phyloP scores from a whole-genome alignment of 305 asterid genomes.

The Rubia peregrina region DNA sequence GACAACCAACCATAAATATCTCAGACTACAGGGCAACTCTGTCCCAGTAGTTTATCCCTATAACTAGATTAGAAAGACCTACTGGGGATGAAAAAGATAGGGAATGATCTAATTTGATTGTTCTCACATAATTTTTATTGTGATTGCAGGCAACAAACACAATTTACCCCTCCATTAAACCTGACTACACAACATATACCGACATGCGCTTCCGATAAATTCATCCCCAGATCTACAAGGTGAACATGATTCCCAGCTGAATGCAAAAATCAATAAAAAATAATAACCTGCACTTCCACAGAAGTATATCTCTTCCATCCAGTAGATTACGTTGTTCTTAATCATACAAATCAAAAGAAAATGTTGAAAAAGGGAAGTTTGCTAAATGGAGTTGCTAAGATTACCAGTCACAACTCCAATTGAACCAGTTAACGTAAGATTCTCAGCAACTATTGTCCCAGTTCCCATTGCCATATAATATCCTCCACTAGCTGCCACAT shows the following conservation, averaged over 20 bases:
- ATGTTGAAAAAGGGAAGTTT: background rate
- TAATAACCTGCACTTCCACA: background rate
- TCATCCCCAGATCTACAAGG: background rate
- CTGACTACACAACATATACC: background rate
- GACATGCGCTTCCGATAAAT: background rate
- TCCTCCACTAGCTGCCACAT: slow-evolving; percentile 99
- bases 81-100: background rate
- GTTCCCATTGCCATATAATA: slow-evolving; percentile 96
- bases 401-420: slow-evolving; percentile 93
- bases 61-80: background rate
- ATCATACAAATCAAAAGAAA: background rate
- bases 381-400: slow-evolving; percentile 1
- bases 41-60: background rate
- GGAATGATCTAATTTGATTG: background rate
- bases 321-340: background rate
- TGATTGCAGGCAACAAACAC: background rate
- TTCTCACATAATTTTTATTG: background rate
- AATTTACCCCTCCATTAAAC: background rate
- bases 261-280: background rate
- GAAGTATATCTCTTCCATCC: background rate
- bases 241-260: background rate
- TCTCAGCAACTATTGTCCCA: slow-evolving; percentile 70
- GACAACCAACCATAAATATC: background rate
- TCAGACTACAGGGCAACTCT: background rate
- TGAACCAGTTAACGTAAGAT: slow-evolving; percentile 83